These are phyloP conservation scores for Elaeis oleifera DNA, from an alignment of 202 grass and related monocot species.

Conservation along the genomic window DNA sequence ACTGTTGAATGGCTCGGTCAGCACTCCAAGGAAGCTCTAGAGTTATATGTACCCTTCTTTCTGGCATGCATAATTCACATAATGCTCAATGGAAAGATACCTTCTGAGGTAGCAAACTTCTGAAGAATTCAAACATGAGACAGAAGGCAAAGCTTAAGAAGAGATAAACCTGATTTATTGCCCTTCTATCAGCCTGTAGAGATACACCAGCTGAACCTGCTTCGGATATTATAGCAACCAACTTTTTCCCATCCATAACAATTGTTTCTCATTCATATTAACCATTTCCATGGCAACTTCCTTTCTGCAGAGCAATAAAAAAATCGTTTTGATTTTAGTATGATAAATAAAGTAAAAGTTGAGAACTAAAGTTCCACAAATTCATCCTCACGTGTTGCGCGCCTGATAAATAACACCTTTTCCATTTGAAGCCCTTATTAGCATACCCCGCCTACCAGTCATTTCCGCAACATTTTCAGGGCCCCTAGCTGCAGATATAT, in stretches of 20 bases:
- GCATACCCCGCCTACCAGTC: slow-evolving; percentile 90
- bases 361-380: slow-evolving; percentile 28
- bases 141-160: not conserved
- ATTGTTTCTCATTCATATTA: slow-evolving; percentile 97
- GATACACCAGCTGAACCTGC: slow-evolving; percentile 96
- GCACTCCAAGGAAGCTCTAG: slow-evolving; percentile 99
- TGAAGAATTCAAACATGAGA: not conserved
- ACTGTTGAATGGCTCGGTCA: slow-evolving; percentile 97
- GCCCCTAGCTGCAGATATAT: slow-evolving; percentile 48
- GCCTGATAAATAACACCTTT: slow-evolving; percentile 96
- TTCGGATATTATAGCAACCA: slow-evolving; percentile 98
- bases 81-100: not conserved
- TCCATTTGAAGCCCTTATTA: slow-evolving; percentile 71
- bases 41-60: slow-evolving; percentile 94
- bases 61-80: slow-evolving; percentile 27
- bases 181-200: slow-evolving; percentile 90
- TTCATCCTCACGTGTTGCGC: slow-evolving; percentile 69
- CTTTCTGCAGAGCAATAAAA: slow-evolving; percentile 47
- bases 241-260: slow-evolving; percentile 87
- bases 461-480: slow-evolving; percentile 98
- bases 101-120: not conserved
- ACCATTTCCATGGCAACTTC: slow-evolving; percentile 99
- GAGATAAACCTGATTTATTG: slow-evolving; percentile 64
- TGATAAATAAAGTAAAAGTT: not conserved
- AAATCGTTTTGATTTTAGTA: not conserved